Percentiles rank a stretch among this genome's conserved stretches.
Conservation (phyloP, 805 yeast species). For the Kluyveromyces wickerhamii region DNA sequence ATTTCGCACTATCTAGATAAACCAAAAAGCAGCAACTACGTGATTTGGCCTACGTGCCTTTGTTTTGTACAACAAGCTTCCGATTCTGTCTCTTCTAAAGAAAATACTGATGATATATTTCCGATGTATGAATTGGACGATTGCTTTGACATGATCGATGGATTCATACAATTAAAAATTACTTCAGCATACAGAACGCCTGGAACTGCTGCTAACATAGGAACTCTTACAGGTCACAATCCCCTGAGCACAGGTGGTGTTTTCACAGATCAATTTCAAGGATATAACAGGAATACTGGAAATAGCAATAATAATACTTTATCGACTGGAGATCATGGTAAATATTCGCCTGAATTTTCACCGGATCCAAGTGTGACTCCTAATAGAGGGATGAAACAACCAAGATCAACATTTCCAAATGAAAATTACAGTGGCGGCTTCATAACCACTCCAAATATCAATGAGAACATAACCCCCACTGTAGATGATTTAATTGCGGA, state of each 20-base stretch:
- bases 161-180: constrained; percentile 33
- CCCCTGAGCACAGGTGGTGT: constrained; percentile 27
- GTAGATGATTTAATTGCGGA: constrained; percentile 6
- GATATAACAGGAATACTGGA: constrained; percentile 16
- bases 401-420: constrained; percentile 4
- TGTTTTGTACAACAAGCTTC: constrained; percentile 47
- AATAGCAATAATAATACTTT: constrained; percentile 2
- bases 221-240: constrained; percentile 19
- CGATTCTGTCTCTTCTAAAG: constrained; percentile 6
- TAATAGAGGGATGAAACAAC: constrained; percentile 1
- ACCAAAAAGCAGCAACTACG: constrained; percentile 45
- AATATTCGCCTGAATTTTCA: constrained; percentile 6
- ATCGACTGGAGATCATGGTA: constrained; percentile 4
- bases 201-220: constrained; percentile 17
- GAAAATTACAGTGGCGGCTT: constrained; percentile 7
- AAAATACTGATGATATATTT: constrained; percentile 8
- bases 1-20: constrained; percentile 48
- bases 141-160: constrained; percentile 33
- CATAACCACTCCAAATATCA: constrained; percentile 10
- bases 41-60: constrained; percentile 66
- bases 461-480: constrained; percentile 8
- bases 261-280: constrained; percentile 28
- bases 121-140: constrained; percentile 18
- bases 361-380: constrained; percentile 6
- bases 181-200: constrained; percentile 34